Evolutionary conservation across 305 asterid genomes (phyloP), one percentile per base, ranked within the genome.

Genomic region (Fraxinus paxiana): DNA sequence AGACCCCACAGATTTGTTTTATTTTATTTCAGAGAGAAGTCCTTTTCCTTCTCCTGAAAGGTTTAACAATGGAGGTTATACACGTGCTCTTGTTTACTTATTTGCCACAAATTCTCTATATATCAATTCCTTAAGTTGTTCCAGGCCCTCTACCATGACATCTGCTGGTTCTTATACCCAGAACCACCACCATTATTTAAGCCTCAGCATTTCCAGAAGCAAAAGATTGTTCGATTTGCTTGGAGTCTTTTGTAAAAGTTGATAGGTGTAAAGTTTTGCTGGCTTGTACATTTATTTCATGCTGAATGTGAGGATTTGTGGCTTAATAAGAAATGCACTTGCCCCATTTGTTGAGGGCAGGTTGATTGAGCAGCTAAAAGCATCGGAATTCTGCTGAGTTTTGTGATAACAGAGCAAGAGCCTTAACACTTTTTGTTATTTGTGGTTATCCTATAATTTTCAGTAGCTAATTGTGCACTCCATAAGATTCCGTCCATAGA

Each of bases 81-180:
- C 84, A 83, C 35, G 83, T 88, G 76, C 84, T 90, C 78, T 90
- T 90, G 85, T 88, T 87, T 90, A 88, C 83, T 90, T 22, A 90
- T 90, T n/a, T 90, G 87, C 86, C 91, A 90, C 69, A 89, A 90
- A 81, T 37, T 90, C 84, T 86, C 88, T 84, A 86, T 90, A 85
- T 81, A 87, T 70, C 90, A 90, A 84, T 88, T 90, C 86, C 84
- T 87, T 61, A 76, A 87, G 85, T 76, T 87, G 82, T 88, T 91
- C 24, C 34, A 20, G 41, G 24, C 31, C 73, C 6, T 37, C 37
- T 7, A 30, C 6, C 75, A 4, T 51, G 22, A 51, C 22, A 51
- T 51, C 75, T 17, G 30, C 76, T 6, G 13, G 61, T 51, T 51
- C 61, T 51, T 51, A 4, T 51, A n/a, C 61, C 20, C 61, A n/a